Percentiles rank a stretch among this genome's conserved stretches.
Conservation (phyloP, 2,329 filamentous ascomycete genomes). For the Neofusicoccum sp. region DNA sequence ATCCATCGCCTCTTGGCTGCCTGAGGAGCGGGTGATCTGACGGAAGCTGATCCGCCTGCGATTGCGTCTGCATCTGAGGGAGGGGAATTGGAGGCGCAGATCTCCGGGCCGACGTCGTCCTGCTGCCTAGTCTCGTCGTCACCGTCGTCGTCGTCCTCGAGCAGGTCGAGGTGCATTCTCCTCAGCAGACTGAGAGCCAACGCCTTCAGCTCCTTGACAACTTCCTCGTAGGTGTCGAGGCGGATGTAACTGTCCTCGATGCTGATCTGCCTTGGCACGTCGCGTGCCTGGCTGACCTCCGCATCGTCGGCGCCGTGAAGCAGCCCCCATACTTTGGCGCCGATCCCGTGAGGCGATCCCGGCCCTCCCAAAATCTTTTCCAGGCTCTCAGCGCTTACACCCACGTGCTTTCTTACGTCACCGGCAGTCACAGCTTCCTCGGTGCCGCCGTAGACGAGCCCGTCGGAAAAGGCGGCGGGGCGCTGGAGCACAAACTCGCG, state of each 20-base stretch:
- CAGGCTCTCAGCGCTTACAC: conserved; percentile 63
- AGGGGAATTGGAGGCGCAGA: not conserved
- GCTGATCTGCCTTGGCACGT: conserved; percentile 81
- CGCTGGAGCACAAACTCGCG: conserved; percentile 58
- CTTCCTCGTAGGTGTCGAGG: conserved; percentile 62
- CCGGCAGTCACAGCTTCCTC: conserved; percentile 28
- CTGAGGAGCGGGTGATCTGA: conserved; percentile 1
- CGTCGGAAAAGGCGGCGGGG: conserved; percentile 42
- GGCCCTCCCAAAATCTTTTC: conserved; percentile 68
- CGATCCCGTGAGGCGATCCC: conserved; percentile 69
- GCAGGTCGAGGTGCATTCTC: conserved; percentile 75
- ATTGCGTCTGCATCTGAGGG: not conserved
- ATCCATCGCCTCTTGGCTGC: conserved; percentile 58
- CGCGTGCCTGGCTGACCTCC: conserved; percentile 68
- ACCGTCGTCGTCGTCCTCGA: conserved; percentile 47
- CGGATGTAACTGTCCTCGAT: conserved; percentile 89
- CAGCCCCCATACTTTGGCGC: conserved; percentile 70
- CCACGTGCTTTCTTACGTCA: conserved; percentile 62
- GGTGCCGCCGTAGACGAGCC: conserved; percentile 49
- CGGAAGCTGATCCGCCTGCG: not conserved
- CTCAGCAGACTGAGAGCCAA: conserved; percentile 69
- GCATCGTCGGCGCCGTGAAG: conserved; percentile 77
- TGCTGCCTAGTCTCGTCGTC: not conserved
- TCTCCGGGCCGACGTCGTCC: not conserved
- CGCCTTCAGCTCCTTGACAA: conserved; percentile 66